These are phyloP conservation scores for Populus trichocarpa DNA, from an alignment of 441 rosid species.

Conservation along the genomic window DNA sequence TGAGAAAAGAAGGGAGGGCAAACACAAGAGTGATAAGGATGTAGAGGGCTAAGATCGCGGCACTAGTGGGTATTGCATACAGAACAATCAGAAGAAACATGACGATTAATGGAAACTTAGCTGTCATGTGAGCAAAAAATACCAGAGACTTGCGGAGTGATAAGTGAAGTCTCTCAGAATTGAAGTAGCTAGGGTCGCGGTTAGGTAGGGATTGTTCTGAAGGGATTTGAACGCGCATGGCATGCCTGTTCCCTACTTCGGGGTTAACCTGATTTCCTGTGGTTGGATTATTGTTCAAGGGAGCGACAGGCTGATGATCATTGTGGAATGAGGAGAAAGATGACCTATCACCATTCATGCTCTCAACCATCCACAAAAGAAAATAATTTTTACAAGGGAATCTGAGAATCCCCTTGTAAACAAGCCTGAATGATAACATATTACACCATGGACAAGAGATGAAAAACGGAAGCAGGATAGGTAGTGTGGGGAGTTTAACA, in stretches of 20 bases:
- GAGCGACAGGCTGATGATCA: conserved; percentile 34
- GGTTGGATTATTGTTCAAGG: conserved; percentile 29
- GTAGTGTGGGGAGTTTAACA: conserved; percentile 58
- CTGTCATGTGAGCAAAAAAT: conserved; percentile 55
- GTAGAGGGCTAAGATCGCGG: conserved; percentile 68
- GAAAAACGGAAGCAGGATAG: conserved; percentile 70
- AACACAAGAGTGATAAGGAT: conserved; percentile 63
- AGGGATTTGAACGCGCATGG: conserved; percentile 15
- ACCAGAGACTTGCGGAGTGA: conserved; percentile 62
- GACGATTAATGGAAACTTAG: conserved; percentile 75
- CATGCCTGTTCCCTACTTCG: conserved; percentile 30
- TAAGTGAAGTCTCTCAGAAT: conserved; percentile 45
- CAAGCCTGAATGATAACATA: conserved; percentile 60
- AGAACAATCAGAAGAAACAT: conserved; percentile 62
- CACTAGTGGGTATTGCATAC: conserved; percentile 84
- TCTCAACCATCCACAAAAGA: conserved; percentile 92
- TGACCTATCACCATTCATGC: conserved; percentile 59
- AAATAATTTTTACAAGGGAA: conserved; percentile 81
- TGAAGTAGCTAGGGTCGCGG: conserved; percentile 27
- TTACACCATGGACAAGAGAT: conserved; percentile 38
- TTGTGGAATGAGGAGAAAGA: conserved; percentile 30
- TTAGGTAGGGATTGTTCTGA: conserved; percentile 24
- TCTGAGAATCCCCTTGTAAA: conserved; percentile 57
- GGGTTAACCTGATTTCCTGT: conserved; percentile 31
- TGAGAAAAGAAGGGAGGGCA: conserved; percentile 72